Conservation (phyloP, 148 eudicot genomes). For the Rhododendron mucronatum region DNA sequence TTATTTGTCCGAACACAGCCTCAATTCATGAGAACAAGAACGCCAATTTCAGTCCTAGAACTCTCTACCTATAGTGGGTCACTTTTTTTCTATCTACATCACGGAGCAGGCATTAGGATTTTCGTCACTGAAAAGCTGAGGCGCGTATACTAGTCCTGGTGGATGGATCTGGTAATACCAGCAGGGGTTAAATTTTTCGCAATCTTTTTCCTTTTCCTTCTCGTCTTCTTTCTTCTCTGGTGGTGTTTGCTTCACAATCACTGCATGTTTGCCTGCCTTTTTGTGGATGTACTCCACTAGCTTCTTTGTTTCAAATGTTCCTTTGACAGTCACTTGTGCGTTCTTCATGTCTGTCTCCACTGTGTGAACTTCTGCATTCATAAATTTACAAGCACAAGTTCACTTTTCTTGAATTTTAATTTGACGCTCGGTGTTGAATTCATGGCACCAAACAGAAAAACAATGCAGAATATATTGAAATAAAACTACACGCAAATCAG, state of each 20-base stretch:
- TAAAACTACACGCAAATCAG: neutral
- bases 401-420: neutral
- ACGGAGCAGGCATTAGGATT: slow-evolving; percentile 38
- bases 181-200: neutral
- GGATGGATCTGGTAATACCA: slow-evolving; percentile 10
- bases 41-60: neutral
- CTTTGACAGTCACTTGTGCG: slow-evolving; percentile 42
- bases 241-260: slow-evolving; percentile 10
- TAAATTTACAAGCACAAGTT: neutral
- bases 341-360: slow-evolving; percentile 38
- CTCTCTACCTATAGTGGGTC: neutral
- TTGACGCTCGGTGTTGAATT: neutral
- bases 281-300: slow-evolving; percentile 33
- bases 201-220: neutral
- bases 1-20: no score
- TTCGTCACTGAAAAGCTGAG: slow-evolving; percentile 47
- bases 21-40: neutral
- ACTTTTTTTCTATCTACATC: slow-evolving; percentile 20
- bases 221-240: slow-evolving; percentile 4
- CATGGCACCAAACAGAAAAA: neutral
- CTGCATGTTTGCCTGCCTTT: slow-evolving; percentile 40
- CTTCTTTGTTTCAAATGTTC: slow-evolving; percentile 36
- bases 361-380: slow-evolving; percentile 33
- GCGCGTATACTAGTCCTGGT: slow-evolving; percentile 19
- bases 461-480: neutral